Base-by-base conservation (phyloP, 345 rosid genomes). In the Erodium maritimum region DNA sequence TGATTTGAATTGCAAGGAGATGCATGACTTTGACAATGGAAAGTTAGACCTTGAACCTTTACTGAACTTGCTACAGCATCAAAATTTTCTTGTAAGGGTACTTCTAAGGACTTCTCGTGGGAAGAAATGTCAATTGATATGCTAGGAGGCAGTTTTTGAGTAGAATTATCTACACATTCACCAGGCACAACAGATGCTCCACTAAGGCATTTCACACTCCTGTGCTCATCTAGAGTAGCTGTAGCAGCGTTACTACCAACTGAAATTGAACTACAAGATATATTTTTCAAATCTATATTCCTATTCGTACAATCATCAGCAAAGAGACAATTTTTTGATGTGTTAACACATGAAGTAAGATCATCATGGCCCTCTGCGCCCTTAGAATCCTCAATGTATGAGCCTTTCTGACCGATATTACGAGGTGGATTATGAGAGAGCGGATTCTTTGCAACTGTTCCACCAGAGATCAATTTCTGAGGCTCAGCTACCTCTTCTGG, bases 281-380 rank as follows among this genome's bases (percentile, higher is more conserved):
- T 53, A 75, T 70, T 71, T 73, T 75, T 81, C 71, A 65, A 64
- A 58, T 71, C 82, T 60, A 70, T 58, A 56, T 59, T 61, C 66
- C 71, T 69, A 59, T 64, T 69, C 56, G 51, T 51, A 60, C 46
- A 61, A 69, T 57, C 66, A 60, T 50, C 73, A 55, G 62, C 64
- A 58, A 58, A 55, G 62, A 60, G 71, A 1, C 59, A 57, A 53
- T 75, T 74, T 66, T 68, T 61, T 52, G 72, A 69, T 63, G 66
- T 65, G 69, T 73, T 80, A 68, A 70, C 72, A 73, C 78, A 74
- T 50, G 78, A 72, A 53, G 69, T 67, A 55, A 75, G 79, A 66
- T 81, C 86, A 77, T 80, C 89, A 72, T 77, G 81, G 60, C 69
- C 77, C 57, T 86, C 90, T 56, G 71, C 64, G 58, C 64, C 63